These are phyloP conservation scores for Adansonia digitata DNA, from an alignment of 345 rosid species.

Conservation along the genomic window DNA sequence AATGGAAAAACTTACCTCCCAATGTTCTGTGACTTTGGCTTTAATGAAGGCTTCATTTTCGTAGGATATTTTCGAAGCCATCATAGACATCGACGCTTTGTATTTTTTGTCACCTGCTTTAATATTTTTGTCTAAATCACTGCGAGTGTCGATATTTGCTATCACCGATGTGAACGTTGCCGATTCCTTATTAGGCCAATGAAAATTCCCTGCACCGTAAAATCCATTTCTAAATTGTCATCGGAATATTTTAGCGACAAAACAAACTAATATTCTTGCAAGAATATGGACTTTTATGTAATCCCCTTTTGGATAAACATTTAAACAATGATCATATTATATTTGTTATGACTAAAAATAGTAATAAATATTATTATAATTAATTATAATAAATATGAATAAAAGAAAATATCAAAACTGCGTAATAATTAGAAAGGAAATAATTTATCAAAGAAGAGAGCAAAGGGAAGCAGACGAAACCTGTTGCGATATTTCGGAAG, in stretches of 20 bases:
- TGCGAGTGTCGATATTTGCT: slow-evolving; percentile 35
- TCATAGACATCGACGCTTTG: slow-evolving; percentile 37
- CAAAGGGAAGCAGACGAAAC: slow-evolving; percentile 17
- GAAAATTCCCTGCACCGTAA: slow-evolving; percentile 30
- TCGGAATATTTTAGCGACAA: background rate
- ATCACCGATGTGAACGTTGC: slow-evolving; percentile 33
- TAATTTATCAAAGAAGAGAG: too few species aligned
- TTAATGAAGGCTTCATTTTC: slow-evolving; percentile 40
- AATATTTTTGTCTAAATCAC: slow-evolving; percentile 34
- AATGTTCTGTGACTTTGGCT: slow-evolving; percentile 26
- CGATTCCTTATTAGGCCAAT: slow-evolving; percentile 33
- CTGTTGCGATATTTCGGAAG: slow-evolving; percentile 28
- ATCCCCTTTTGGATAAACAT: too few species aligned
- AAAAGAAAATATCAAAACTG: too few species aligned
- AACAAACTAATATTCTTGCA: background rate
- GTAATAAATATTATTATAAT: too few species aligned
- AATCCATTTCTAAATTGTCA: background rate
- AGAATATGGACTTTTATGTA: too few species aligned
- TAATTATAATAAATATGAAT: too few species aligned
- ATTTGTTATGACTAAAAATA: too few species aligned
- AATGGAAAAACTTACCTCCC: slow-evolving; percentile 32
- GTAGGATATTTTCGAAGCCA: slow-evolving; percentile 60
- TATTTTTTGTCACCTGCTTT: slow-evolving; percentile 25
- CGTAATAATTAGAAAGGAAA: too few species aligned
- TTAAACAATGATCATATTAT: too few species aligned